phyloP scores from a whole-genome alignment of 2,329 filamentous ascomycete genomes.

The Metarhizium guizhouense region DNA sequence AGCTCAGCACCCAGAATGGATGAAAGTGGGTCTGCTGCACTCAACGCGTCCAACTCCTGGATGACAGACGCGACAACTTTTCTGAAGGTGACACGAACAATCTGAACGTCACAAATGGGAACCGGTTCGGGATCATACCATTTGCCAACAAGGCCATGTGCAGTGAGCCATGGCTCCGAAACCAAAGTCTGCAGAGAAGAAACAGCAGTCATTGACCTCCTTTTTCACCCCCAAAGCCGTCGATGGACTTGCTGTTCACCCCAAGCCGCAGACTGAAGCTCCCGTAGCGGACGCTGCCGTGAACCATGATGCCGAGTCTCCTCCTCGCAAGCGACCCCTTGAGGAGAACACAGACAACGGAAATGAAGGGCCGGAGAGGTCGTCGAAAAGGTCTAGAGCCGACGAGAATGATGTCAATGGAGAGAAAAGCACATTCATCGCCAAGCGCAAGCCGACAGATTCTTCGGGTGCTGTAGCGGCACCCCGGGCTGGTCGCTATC shows the following conservation, averaged over 20 bases:
- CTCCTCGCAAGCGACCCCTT: conserved; percentile 41
- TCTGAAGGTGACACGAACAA: background rate
- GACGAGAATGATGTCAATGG: conserved; percentile 30
- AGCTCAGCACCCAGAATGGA: background rate
- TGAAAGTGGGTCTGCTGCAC: background rate
- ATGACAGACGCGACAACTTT: background rate
- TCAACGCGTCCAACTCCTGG: background rate
- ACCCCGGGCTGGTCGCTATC: conserved; percentile 41
- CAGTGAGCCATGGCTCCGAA: conserved; percentile 22
- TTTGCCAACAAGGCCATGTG: background rate
- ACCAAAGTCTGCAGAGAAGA: conserved; percentile 39
- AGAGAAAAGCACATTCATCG: conserved; percentile 25
- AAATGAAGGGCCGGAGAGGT: conserved; percentile 29
- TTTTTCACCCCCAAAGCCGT: conserved; percentile 64
- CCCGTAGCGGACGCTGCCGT: conserved; percentile 15
- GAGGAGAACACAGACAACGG: conserved; percentile 36
- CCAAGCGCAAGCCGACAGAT: conserved; percentile 6
- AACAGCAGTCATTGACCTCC: conserved; percentile 75
- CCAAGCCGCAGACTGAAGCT: conserved; percentile 22
- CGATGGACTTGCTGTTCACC: conserved; percentile 33
- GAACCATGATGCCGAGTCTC: conserved; percentile 18
- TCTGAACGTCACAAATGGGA: background rate
- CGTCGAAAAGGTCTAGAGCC: conserved; percentile 31
- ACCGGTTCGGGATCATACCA: background rate
- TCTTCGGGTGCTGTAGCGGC: conserved; percentile 14